Conservation (phyloP, 441 rosid species). For the Erodium texanum region DNA sequence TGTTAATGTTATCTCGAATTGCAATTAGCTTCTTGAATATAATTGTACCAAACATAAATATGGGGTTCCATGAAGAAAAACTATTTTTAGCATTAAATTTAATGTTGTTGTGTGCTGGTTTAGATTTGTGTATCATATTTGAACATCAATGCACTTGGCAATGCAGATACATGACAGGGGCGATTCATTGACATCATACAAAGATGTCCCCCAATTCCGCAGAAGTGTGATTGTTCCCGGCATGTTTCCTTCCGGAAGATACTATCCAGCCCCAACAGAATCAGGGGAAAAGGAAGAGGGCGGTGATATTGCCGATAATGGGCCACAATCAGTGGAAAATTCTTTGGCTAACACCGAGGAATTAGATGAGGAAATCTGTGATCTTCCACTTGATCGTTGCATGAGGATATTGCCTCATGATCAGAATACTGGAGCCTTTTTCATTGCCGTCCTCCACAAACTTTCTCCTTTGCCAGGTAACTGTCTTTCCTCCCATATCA, state of each 20-base stretch:
- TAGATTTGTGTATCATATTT: not conserved
- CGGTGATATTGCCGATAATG: slow-evolving; percentile 29
- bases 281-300: slow-evolving; percentile 26
- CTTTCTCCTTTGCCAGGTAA: slow-evolving; percentile 66
- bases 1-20: not conserved
- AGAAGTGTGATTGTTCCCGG: slow-evolving; percentile 54
- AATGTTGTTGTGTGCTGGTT: slow-evolving; percentile 6
- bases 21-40: not conserved
- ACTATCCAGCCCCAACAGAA: slow-evolving; percentile 25
- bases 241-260: slow-evolving; percentile 82
- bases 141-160: slow-evolving; percentile 16
- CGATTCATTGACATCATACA: slow-evolving; percentile 61
- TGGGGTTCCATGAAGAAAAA: not conserved
- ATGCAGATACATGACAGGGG: slow-evolving; percentile 67
- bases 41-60: not conserved
- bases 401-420: slow-evolving; percentile 92
- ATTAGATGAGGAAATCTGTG: slow-evolving; percentile 49
- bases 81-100: not conserved
- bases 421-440: slow-evolving; percentile 96
- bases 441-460: slow-evolving; percentile 78
- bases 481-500: not conserved
- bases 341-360: slow-evolving; percentile 26
- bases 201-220: slow-evolving; percentile 43
- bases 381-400: slow-evolving; percentile 78
- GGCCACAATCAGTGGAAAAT: slow-evolving; percentile 23